Percentiles rank a stretch among this genome's conserved stretches.
Conservation (phyloP, 1,284 basidiomycete genomes). For the Ustilago sp. region DNA sequence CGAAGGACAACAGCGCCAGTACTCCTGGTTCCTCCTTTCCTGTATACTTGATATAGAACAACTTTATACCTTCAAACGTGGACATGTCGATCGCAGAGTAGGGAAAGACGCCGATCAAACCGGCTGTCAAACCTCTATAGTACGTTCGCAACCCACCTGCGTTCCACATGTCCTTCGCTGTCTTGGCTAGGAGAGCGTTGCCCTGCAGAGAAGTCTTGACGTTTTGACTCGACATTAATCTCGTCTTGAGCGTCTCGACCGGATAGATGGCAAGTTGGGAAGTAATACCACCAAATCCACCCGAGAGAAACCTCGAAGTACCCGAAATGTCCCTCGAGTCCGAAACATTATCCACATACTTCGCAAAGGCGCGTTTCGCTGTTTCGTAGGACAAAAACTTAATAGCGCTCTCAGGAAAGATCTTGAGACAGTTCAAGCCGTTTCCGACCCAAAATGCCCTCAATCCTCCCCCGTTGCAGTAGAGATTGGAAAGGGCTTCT, state of each 20-base stretch:
- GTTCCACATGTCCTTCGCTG: conserved; percentile 77
- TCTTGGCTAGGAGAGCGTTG: conserved; percentile 76
- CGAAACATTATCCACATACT: conserved; percentile 89
- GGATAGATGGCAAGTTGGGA: conserved; percentile 80
- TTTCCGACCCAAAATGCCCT: conserved; percentile 89
- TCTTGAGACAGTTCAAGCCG: conserved; percentile 81
- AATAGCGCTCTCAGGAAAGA: conserved; percentile 88
- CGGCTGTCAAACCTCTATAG: conserved; percentile 86
- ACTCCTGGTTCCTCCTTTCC: conserved; percentile 70
- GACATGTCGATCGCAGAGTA: conserved; percentile 71
- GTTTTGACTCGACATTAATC: conserved; percentile 79
- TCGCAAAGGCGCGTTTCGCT: conserved; percentile 92
- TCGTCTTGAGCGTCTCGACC: conserved; percentile 68
- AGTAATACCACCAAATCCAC: conserved; percentile 92
- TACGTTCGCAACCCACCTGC: conserved; percentile 85
- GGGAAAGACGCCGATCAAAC: conserved; percentile 71
- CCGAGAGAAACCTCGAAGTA: conserved; percentile 90
- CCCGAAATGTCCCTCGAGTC: conserved; percentile 91
- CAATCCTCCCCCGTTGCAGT: conserved; percentile 80
- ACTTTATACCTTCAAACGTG: conserved; percentile 71
- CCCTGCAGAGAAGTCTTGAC: conserved; percentile 73
- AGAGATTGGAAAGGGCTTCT: conserved; percentile 81
- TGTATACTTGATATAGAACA: conserved; percentile 70
- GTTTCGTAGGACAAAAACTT: conserved; percentile 98
- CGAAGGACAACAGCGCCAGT: conserved; percentile 69